These are phyloP conservation scores for Cytospora piceicola DNA, from an alignment of 2,329 filamentous ascomycete genomes.

Conservation along the genomic window DNA sequence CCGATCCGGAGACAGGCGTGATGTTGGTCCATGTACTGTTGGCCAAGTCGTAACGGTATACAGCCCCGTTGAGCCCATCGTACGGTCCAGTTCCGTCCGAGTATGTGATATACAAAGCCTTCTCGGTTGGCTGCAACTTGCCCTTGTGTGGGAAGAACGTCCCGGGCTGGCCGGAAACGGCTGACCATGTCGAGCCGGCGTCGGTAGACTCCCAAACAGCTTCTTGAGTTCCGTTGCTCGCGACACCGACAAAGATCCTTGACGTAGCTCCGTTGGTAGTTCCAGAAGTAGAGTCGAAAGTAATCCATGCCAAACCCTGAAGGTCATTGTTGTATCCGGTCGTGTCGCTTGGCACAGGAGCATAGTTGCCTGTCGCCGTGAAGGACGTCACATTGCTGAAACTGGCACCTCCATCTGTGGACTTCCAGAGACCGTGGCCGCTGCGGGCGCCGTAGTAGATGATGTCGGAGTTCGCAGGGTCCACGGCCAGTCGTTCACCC, in stretches of 20 bases:
- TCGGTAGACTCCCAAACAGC: conserved; percentile 59
- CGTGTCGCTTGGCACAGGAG: conserved; percentile 49
- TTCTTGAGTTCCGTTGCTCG: conserved; percentile 52
- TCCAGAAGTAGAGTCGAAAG: conserved; percentile 57
- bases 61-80: conserved; percentile 56
- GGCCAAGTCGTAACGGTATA: conserved; percentile 58
- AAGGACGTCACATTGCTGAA: conserved; percentile 58
- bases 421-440: conserved; percentile 63
- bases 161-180: conserved; percentile 54
- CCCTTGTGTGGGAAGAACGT: conserved; percentile 59
- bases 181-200: conserved; percentile 56
- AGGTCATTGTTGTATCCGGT: conserved; percentile 51
- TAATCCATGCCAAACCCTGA: conserved; percentile 56
- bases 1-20: conserved; percentile 53
- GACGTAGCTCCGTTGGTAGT: conserved; percentile 52
- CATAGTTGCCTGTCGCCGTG: conserved; percentile 54
- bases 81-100: conserved; percentile 60
- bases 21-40: conserved; percentile 58
- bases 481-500: conserved; percentile 62
- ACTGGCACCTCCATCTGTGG: conserved; percentile 57
- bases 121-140: conserved; percentile 54
- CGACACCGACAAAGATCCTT: conserved; percentile 60
- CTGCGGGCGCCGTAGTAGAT: conserved; percentile 63
- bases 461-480: conserved; percentile 60
- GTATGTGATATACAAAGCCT: conserved; percentile 59